Base-by-base conservation (phyloP, 2,329 filamentous ascomycete genomes). In the Coniella vitis region DNA sequence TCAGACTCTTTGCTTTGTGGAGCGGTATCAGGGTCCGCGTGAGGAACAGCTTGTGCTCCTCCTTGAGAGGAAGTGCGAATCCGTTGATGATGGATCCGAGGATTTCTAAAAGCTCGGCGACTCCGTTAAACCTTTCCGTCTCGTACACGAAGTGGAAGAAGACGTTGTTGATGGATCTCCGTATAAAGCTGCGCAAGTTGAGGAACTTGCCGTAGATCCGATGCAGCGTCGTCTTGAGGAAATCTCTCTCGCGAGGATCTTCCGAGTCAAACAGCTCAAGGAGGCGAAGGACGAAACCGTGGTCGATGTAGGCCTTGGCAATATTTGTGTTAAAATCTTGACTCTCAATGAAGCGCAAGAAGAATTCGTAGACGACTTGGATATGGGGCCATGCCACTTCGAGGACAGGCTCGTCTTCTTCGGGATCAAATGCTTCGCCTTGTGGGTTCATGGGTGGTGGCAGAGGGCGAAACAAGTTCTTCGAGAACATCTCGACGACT, bases 241-340 rank as follows among this genome's bases (percentile, higher is more conserved):
- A 98, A 66, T 98, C 93, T 56, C 93, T 82, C 70, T 98, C 93
- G 54, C 93, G 80, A 2, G 93, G 93, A 61, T 98, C 93, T 71
- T 98, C 93, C 0, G 93, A 98, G 65, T 98, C 93, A 65, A 98
- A 98, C 19, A 98, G 75, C 67, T 98, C 93, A n/a, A 98, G 79
- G 53, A 98, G 76, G 73, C 94, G 90, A 53, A 98, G 79, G 39
- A 98, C 93, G 63, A 98, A 98, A 65, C 88, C 87, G 68, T 98
- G 93, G 64, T 98, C 93, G 65, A 98, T 98, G 68, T 95, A 96
- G 54, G 90, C 87, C 72, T 98, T 98, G 58, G 93, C 93, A 61
- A 96, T 96, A 69, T 98, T 98, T 58, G 93, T 98, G 74, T 97
- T 98, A 78, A 98, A 98, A 68, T 98, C 93, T 66, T 96, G 93